phyloP scores from a whole-genome alignment of 257 asterid genomes.

The Cinchona pubescens region DNA sequence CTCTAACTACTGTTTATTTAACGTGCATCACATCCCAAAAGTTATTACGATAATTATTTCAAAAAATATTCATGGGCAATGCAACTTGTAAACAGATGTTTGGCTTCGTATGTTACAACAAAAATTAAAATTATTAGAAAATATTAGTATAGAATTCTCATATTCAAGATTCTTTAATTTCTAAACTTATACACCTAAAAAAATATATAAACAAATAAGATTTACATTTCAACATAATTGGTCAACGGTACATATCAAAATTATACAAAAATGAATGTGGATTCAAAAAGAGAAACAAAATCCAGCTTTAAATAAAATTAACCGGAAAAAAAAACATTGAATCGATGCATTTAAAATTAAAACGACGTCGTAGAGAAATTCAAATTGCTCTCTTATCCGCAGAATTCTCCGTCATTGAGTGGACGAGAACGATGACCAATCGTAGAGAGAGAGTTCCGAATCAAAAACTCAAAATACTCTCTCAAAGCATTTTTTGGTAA shows the following conservation, averaged over 20 bases:
- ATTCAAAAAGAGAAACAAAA: not conserved
- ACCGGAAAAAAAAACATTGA: not conserved
- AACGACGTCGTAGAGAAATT: not conserved
- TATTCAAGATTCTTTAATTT: not conserved
- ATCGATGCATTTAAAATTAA: not conserved
- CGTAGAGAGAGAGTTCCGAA: not conserved
- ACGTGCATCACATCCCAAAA: too few relatives aligned
- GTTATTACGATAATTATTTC: too few relatives aligned
- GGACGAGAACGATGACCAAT: not conserved
- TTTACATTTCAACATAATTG: too few relatives aligned
- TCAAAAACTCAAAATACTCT: too few relatives aligned
- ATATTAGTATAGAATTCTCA: too few relatives aligned
- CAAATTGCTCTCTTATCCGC: constrained; percentile 29
- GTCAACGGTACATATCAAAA: not conserved
- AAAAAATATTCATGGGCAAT: too few relatives aligned
- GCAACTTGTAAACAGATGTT: too few relatives aligned
- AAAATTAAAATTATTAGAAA: too few relatives aligned
- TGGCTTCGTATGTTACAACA: not conserved
- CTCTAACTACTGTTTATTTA: too few relatives aligned
- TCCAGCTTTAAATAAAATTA: too few relatives aligned
- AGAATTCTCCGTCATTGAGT: constrained; percentile 37
- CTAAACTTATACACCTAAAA: not conserved
- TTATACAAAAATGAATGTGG: not conserved
- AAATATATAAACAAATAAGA: not conserved
- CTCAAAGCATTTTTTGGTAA: too few relatives aligned